These are phyloP conservation scores for Boletus subparvulus DNA, from an alignment of 768 basidiomycete genomes.

Conservation along the genomic window DNA sequence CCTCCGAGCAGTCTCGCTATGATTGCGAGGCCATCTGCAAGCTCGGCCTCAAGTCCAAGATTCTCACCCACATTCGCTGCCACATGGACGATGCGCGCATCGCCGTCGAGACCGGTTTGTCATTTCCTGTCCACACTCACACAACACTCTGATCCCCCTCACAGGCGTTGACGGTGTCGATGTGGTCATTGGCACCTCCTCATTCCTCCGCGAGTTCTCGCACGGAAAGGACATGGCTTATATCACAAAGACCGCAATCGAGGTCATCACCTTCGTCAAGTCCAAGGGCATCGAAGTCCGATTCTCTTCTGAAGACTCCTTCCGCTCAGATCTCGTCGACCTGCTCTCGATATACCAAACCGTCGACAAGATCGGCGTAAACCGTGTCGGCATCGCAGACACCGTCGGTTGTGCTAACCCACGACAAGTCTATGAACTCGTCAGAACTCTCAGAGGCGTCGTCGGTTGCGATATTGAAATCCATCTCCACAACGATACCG, in stretches of 20 bases:
- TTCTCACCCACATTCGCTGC: slow-evolving; percentile 98
- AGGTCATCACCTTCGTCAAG: slow-evolving; percentile 99
- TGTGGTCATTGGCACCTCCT: slow-evolving; percentile 98
- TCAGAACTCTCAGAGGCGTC: slow-evolving; percentile 92
- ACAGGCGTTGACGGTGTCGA: slow-evolving; percentile 97
- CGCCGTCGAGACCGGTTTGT: slow-evolving; percentile 92
- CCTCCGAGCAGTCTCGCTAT: slow-evolving; percentile 89
- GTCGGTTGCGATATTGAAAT: slow-evolving; percentile 98
- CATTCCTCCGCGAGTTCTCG: slow-evolving; percentile 98
- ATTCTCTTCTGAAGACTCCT: slow-evolving; percentile 99
- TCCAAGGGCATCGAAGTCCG: slow-evolving; percentile 99
- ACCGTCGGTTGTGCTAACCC: slow-evolving; percentile 99
- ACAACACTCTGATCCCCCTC: neutral
- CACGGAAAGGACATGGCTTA: slow-evolving; percentile 99
- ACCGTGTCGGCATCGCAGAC: slow-evolving; percentile 98
- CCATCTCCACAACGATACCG: slow-evolving; percentile 98
- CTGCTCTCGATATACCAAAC: slow-evolving; percentile 98
- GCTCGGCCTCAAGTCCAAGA: slow-evolving; percentile 94
- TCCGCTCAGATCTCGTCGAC: slow-evolving; percentile 99
- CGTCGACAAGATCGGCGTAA: slow-evolving; percentile 98
- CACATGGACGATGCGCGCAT: slow-evolving; percentile 99
- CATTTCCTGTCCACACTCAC: neutral
- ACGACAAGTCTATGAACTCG: slow-evolving; percentile 96
- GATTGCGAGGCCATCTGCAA: slow-evolving; percentile 99
- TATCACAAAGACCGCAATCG: slow-evolving; percentile 98